These are phyloP conservation scores for Saccharomyces uvarum DNA, from an alignment of 1,139 yeast genomes.

Conservation along the genomic window DNA sequence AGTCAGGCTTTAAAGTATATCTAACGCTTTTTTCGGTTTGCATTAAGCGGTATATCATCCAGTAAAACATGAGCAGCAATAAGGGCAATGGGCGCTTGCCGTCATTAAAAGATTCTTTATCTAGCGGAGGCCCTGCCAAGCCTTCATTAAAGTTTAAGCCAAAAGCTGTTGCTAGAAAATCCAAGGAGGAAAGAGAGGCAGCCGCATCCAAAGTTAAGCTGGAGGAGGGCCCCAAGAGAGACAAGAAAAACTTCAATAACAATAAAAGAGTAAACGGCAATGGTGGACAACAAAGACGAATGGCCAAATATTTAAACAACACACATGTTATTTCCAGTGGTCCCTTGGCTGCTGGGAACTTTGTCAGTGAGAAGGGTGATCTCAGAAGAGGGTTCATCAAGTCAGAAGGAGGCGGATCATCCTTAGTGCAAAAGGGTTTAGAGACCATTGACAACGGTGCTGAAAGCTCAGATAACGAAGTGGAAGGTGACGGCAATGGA, in stretches of 20 bases:
- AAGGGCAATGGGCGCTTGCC: conserved; percentile 27
- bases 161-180: conserved; percentile 70
- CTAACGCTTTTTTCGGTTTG: not conserved
- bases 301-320: conserved; percentile 43
- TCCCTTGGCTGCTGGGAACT: conserved; percentile 63
- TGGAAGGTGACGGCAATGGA: conserved; percentile 8
- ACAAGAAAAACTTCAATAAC: conserved; percentile 25
- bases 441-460: conserved; percentile 28
- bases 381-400: conserved; percentile 24
- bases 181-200: conserved; percentile 75
- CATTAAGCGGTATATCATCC: not conserved
- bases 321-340: conserved; percentile 67
- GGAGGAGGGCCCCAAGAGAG: conserved; percentile 22
- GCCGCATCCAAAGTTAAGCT: conserved; percentile 55
- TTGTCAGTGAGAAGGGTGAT: conserved; percentile 29
- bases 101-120: conserved; percentile 24
- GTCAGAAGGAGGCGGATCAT: conserved; percentile 22
- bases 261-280: conserved; percentile 32
- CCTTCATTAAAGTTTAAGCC: conserved; percentile 67
- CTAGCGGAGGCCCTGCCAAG: conserved; percentile 31
- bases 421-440: conserved; percentile 26
- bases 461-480: conserved; percentile 18
- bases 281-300: conserved; percentile 38
- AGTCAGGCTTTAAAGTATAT: not conserved
- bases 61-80: not conserved